These are phyloP conservation scores for Dissophora globulifera DNA, from an alignment of 192 early-diverging fungal genomes.

Conservation along the genomic window DNA sequence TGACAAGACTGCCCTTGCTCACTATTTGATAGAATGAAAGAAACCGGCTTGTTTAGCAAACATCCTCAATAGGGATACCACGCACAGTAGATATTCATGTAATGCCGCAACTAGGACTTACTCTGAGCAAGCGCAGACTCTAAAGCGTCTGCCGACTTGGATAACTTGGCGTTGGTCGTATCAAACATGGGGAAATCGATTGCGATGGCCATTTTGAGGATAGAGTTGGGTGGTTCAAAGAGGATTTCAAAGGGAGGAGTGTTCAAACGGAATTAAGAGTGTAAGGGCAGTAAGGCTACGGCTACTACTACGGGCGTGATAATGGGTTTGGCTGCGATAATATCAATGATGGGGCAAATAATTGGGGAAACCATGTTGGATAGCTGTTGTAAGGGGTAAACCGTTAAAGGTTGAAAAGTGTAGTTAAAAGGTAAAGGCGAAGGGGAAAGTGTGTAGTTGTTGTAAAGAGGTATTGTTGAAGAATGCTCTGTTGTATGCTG, in stretches of 20 bases:
- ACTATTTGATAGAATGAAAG: conserved; percentile 7
- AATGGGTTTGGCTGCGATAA: conserved; percentile 22
- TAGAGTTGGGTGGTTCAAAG: conserved; percentile 2
- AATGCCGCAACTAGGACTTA: conserved; percentile 16
- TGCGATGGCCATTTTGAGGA: conserved; percentile 36
- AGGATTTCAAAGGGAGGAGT: neutral
- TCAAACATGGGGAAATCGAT: conserved; percentile 54
- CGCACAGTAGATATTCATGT: too few relatives aligned
- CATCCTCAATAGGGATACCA: too few relatives aligned
- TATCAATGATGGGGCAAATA: conserved; percentile 36
- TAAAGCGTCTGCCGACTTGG: conserved; percentile 44
- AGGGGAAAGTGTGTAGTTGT: conserved; percentile 12
- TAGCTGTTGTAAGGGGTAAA: conserved; percentile 37
- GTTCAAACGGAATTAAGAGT: conserved; percentile 27
- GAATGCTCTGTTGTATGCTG: conserved; percentile 11
- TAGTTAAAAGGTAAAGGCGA: conserved; percentile 13
- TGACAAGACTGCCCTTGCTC: conserved; percentile 24
- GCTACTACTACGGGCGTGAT: conserved; percentile 27
- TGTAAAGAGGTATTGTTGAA: conserved; percentile 16
- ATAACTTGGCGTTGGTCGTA: conserved; percentile 36
- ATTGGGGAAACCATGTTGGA: conserved; percentile 51
- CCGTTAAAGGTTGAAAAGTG: conserved; percentile 28
- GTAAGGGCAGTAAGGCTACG: conserved; percentile 42
- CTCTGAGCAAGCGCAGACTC: conserved; percentile 51
- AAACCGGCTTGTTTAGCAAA: too few relatives aligned